These are phyloP conservation scores for Candida parachauliodes DNA, from an alignment of 805 yeast genomes.

Conservation along the genomic window DNA sequence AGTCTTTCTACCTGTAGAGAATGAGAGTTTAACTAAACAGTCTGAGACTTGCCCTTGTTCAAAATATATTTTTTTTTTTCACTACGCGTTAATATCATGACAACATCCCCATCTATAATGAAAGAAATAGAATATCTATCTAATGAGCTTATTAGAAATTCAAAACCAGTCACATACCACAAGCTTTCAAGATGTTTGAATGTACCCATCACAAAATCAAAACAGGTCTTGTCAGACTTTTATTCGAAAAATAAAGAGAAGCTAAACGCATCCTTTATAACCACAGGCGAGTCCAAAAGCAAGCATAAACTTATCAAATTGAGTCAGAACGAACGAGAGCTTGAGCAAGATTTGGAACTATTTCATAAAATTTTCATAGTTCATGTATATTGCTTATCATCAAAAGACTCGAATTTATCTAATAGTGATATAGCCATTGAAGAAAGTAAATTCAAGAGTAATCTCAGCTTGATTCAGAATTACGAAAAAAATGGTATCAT, in stretches of 20 bases:
- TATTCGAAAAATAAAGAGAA: conserved; percentile 31
- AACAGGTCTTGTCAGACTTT: conserved; percentile 34
- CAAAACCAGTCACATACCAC: conserved; percentile 37
- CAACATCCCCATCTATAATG: conserved; percentile 16
- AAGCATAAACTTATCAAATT: conserved; percentile 18
- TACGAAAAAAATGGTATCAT: conserved; percentile 29
- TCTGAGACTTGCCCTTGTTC: not conserved
- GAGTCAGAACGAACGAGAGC: conserved; percentile 19
- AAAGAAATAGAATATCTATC: conserved; percentile 30
- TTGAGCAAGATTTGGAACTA: conserved; percentile 15
- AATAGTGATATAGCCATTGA: conserved; percentile 18
- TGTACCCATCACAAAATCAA: conserved; percentile 38
- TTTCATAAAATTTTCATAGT: conserved; percentile 31
- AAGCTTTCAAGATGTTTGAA: conserved; percentile 37
- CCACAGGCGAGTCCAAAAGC: conserved; percentile 30
- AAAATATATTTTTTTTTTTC: conserved; percentile 1
- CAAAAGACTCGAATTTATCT: conserved; percentile 10
- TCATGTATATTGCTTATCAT: conserved; percentile 36
- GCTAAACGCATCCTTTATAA: conserved; percentile 39
- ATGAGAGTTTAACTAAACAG: not conserved
- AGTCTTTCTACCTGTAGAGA: too few species aligned
- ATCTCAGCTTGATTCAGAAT: conserved; percentile 13
- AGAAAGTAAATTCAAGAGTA: conserved; percentile 12
- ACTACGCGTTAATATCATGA: not conserved
- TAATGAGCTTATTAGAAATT: conserved; percentile 18